phyloP scores from a whole-genome alignment of 176 grass and related monocot genomes.

The Bolboschoenus planiculmis region DNA sequence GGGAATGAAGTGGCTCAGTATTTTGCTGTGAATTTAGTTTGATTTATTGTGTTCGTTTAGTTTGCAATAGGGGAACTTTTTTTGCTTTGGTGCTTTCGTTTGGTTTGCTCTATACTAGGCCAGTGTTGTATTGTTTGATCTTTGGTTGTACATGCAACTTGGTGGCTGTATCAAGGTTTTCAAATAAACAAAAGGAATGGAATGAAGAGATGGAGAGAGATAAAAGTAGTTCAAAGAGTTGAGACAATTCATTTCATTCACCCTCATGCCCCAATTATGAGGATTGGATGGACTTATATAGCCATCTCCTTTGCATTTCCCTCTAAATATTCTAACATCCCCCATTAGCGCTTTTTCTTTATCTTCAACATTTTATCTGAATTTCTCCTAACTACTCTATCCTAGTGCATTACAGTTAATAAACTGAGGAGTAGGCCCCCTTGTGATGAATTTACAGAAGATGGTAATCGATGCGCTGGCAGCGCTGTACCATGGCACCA shows the following conservation, averaged over 20 bases:
- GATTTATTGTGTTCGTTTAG: not conserved
- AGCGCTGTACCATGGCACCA: constrained; percentile 69
- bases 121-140: not conserved
- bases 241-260: not conserved
- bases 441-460: constrained; percentile 68
- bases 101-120: not conserved
- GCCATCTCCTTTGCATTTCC: not conserved
- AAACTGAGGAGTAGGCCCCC: not conserved
- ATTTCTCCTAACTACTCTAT: not conserved
- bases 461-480: constrained; percentile 77
- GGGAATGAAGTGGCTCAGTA: not conserved
- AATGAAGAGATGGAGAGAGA: not conserved
- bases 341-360: not conserved
- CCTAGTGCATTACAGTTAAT: not conserved
- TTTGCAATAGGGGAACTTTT: not conserved
- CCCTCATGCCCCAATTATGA: not conserved
- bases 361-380: not conserved
- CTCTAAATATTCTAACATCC: not conserved
- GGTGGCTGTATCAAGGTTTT: no score
- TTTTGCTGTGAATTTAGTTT: not conserved
- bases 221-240: not conserved
- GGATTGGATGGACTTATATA: not conserved
- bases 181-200: no score
- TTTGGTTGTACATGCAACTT: no score
- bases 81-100: not conserved